phyloP scores from a whole-genome alignment of 306 rosid species.

The Vicia villosa region DNA sequence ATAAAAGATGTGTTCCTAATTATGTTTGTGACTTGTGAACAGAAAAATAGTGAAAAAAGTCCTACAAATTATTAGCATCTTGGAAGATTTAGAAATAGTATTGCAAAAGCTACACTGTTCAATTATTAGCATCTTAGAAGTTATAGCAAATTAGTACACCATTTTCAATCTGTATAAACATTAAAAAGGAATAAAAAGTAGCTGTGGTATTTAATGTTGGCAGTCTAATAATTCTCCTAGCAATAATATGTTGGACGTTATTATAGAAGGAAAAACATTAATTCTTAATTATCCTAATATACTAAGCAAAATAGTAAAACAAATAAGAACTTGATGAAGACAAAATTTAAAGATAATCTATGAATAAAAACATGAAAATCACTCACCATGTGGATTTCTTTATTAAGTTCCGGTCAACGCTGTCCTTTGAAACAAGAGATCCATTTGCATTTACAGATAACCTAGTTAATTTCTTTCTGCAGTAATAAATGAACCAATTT shows the following conservation, averaged over 20 bases:
- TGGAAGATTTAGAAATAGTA: too few species aligned
- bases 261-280: background rate
- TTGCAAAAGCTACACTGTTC: too few species aligned
- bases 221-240: background rate
- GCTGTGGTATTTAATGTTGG: too few species aligned
- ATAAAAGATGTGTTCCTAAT: slow-evolving; percentile 22
- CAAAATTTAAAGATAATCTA: slow-evolving; percentile 1
- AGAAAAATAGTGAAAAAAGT: too few species aligned
- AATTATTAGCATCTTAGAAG: too few species aligned
- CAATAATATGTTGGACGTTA: background rate
- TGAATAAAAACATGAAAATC: slow-evolving; percentile 19
- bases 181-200: too few species aligned
- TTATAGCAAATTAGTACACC: too few species aligned
- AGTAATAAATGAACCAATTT: slow-evolving; percentile 33
- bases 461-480: slow-evolving; percentile 84
- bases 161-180: too few species aligned
- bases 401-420: slow-evolving; percentile 65
- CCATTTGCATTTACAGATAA: slow-evolving; percentile 88
- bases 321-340: background rate
- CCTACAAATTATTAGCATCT: too few species aligned
- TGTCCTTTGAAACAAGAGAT: slow-evolving; percentile 67
- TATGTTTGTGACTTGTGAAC: too few species aligned
- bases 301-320: background rate
- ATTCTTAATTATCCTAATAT: background rate
- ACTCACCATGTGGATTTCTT: slow-evolving; percentile 82